Conservation (phyloP, 1,284 basidiomycete genomes). For the Coniferiporia sulphurascens region DNA sequence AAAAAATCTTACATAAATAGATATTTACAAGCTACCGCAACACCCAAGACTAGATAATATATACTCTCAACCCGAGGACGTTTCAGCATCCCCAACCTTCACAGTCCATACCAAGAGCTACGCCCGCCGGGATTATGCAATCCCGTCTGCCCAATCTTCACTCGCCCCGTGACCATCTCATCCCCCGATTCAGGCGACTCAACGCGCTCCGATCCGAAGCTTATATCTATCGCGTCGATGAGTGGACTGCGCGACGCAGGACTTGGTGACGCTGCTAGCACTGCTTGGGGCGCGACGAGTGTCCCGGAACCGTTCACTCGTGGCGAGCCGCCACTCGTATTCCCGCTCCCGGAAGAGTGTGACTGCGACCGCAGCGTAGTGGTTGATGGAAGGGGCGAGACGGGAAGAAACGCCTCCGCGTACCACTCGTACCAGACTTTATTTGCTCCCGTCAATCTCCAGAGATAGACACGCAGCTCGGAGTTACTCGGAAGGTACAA, state of each 20-base stretch:
- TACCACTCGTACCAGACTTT: slow-evolving; percentile 99
- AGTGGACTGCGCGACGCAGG: slow-evolving; percentile 37
- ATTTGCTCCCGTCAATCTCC: slow-evolving; percentile 85
- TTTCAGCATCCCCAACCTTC: no score
- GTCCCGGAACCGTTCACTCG: slow-evolving; percentile 22
- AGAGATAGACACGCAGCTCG: slow-evolving; percentile 91
- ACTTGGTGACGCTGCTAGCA: slow-evolving; percentile 46
- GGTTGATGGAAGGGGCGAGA: slow-evolving; percentile 27
- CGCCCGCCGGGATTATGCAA: slow-evolving; percentile 88
- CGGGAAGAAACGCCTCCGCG: slow-evolving; percentile 84
- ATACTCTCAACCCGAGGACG: no score
- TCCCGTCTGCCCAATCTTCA: slow-evolving; percentile 91
- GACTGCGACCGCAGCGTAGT: slow-evolving; percentile 17
- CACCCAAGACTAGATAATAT: no score
- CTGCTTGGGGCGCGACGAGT: slow-evolving; percentile 31
- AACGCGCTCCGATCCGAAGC: slow-evolving; percentile 23
- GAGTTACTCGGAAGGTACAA: slow-evolving; percentile 90
- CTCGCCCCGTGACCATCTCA: slow-evolving; percentile 32
- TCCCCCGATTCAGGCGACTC: slow-evolving; percentile 20
- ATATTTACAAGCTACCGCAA: no score
- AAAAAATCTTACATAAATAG: no score
- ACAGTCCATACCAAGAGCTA: slow-evolving; percentile 89
- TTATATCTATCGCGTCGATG: slow-evolving; percentile 52
- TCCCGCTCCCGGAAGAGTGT: neutral
- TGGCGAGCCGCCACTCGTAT: slow-evolving; percentile 12